Evolutionary conservation across 805 yeast species (phyloP).

Genomic region (Martiniozyma abietophila): DNA sequence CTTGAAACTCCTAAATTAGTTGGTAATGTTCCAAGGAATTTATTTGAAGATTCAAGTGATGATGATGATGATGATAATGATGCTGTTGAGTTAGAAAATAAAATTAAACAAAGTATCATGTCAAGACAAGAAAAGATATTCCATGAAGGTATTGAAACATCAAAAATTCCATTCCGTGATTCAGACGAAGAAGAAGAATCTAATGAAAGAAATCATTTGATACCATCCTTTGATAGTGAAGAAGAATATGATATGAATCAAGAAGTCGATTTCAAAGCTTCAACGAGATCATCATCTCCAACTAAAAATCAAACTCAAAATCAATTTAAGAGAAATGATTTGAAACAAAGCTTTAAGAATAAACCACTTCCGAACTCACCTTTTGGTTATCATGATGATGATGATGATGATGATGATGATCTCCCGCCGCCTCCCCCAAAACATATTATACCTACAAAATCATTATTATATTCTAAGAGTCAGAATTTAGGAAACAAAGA

Average conservation of each 20-base stretch:
- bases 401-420: conserved; percentile 3
- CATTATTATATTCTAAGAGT: conserved; percentile 10
- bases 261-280: conserved; percentile 17
- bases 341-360: conserved; percentile 8
- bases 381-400: not conserved
- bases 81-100: not conserved
- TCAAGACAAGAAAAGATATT: conserved; percentile 10
- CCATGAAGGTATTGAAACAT: not conserved
- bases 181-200: conserved; percentile 5
- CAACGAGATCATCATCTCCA: conserved; percentile 7
- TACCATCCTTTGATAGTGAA: too few species aligned
- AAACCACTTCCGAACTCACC: conserved; percentile 9
- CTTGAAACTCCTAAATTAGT: conserved; percentile 17
- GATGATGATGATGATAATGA: conserved; percentile 15
- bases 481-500: not conserved
- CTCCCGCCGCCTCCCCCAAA: conserved; percentile 22
- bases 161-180: too few species aligned
- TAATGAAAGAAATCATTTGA: not conserved
- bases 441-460: conserved; percentile 18
- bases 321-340: conserved; percentile 6
- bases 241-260: conserved; percentile 19
- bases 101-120: conserved; percentile 8
- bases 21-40: conserved; percentile 11
- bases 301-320: conserved; percentile 1
- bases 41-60: conserved; percentile 25